A percentile compares a stretch with the other conserved stretches of the same genome.
Conservation (phyloP, 78 protist genomes). For the Ministeria vibrans region DNA sequence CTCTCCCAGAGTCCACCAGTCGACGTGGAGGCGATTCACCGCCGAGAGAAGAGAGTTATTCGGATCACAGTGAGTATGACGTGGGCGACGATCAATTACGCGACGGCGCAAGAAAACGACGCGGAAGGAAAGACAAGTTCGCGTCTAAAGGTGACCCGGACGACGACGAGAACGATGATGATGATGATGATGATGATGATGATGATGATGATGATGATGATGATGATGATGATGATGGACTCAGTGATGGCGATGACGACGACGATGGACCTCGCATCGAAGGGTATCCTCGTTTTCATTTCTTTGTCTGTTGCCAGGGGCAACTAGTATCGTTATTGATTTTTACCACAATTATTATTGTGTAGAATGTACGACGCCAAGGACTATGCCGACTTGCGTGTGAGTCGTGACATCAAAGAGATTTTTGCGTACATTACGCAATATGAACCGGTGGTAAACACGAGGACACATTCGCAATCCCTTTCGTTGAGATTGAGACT, state of each 20-base stretch:
- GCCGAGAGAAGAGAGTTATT: not conserved
- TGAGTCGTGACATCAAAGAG: conserved; percentile 37
- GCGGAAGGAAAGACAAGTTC: no score
- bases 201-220: not conserved
- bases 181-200: not conserved
- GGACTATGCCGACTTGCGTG: conserved; percentile 16
- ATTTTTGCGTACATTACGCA: conserved; percentile 51
- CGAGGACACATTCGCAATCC: no score
- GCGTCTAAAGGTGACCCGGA: conserved; percentile 10
- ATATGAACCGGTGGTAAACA: conserved; percentile 32
- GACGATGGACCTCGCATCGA: not conserved
- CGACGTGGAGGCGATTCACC: not conserved
- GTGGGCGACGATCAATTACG: not conserved
- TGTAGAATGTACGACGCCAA: conserved; percentile 15
- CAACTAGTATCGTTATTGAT: no score
- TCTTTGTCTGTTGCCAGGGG: no score
- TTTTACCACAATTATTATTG: not conserved
- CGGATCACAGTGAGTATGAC: not conserved
- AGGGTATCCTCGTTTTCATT: not conserved
- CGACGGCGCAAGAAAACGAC: not conserved
- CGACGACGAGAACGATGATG: conserved; percentile 26
- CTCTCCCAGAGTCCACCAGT: not conserved
- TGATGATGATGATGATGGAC: not conserved
- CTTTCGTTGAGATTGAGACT: not conserved
- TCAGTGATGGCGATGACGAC: not conserved